Evolutionary conservation across 23 red algal species (phyloP), one percentile per base, ranked within the genome.

Genomic region (Gracilaria vermiculophylla): DNA sequence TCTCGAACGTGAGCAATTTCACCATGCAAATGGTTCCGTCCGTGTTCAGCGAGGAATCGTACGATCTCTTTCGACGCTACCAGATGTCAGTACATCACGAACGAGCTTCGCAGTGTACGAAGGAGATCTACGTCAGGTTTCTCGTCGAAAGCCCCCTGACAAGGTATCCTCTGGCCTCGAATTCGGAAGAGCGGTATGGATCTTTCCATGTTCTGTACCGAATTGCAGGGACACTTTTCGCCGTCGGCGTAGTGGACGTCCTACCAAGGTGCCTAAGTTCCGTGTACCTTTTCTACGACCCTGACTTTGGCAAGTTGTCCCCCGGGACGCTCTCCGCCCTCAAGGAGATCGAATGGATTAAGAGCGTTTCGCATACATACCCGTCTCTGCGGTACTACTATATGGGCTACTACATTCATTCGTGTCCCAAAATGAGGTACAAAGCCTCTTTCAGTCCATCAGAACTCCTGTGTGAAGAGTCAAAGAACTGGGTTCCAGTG

Each of bases 361-460:
- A 36, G 62, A 61, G 43, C 6, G 19, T 76, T 1, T 51, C 73
- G 43, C 54, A 43, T 20, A 52, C 56, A 48, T 82, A 64, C 36
- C 73, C 90, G 19, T 23, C 36, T 56, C 21, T 92, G 45, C 86
- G 60, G 15, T 92, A 88, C 75, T 98, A 98, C 65, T 94, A 92
- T 72, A 94, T 98, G 88, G 96, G 96, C 27, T 98, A 86, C 61
- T 98, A 98, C 74, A 98, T 98, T 74, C 92, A 98, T 43, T 80
- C 76, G 1, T 94, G 92, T 80, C 47, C 71, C 17, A 98, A 98
- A 74, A 98, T 98, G 96, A 55, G 49, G 17, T 98, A 98, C 62
- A 98, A 98, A 54, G 83, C 70, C 19, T 35, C 76, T 0, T 98
- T 86, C 64, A 54, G 48, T 37, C 88, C 88, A 10, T 92, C 87